Evolutionary conservation across 192 early-diverging fungal genomes (phyloP).

Genomic region (Dimargaris cristalligena): DNA sequence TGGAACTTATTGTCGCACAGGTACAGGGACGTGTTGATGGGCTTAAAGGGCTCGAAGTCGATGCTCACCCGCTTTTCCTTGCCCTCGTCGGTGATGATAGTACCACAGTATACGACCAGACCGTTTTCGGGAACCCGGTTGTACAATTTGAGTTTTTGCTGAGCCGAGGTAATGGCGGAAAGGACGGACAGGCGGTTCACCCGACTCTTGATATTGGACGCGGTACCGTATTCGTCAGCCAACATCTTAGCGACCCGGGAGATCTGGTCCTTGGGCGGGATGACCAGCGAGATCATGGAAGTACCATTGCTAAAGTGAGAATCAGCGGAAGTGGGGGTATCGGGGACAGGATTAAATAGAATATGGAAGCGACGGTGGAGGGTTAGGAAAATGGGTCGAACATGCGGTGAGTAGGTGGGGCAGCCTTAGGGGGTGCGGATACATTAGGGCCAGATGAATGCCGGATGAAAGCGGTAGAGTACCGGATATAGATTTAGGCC

Average conservation of each 20-base stretch:
- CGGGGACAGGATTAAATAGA: no score
- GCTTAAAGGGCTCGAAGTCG: slow-evolving; percentile 98
- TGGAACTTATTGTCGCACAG: slow-evolving; percentile 99
- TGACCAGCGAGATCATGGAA: slow-evolving; percentile 97
- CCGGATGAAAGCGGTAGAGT: no score
- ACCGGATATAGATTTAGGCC: no score
- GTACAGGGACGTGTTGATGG: slow-evolving; percentile 97
- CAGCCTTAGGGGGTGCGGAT: no score
- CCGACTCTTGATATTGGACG: slow-evolving; percentile 99
- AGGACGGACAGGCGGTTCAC: slow-evolving; percentile 96
- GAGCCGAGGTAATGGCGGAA: slow-evolving; percentile 93
- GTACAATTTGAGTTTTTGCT: slow-evolving; percentile 92
- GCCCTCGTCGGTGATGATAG: slow-evolving; percentile 92
- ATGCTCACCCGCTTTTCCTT: slow-evolving; percentile 99
- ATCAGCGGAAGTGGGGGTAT: no score
- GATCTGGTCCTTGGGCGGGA: slow-evolving; percentile 89
- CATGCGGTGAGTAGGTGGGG: no score
- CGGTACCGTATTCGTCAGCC: slow-evolving; percentile 96
- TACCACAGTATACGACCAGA: slow-evolving; percentile 87
- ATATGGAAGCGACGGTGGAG: no score
- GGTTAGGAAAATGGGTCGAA: no score
- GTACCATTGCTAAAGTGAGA: slow-evolving; percentile 96
- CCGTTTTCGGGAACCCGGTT: slow-evolving; percentile 84
- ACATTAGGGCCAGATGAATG: no score
- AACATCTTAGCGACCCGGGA: slow-evolving; percentile 79